phyloP scores from a whole-genome alignment of 306 rosid genomes.

The Cicer judaicum region DNA sequence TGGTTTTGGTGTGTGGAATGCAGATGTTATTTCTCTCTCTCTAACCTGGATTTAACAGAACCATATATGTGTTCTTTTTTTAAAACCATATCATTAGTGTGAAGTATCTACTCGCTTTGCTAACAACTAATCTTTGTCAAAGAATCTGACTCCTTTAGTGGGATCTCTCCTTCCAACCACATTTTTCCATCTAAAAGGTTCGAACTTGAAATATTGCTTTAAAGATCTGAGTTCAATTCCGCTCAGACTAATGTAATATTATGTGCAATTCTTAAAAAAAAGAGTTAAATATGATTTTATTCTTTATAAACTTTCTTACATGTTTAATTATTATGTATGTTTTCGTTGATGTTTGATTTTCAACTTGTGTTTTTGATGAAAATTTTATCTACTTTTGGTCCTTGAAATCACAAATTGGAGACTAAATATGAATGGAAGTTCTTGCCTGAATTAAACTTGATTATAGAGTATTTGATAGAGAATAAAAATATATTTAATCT shows the following conservation, averaged over 20 bases:
- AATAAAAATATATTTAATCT: not conserved
- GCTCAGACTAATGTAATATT: too few relatives aligned
- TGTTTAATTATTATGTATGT: not conserved
- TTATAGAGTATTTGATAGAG: not conserved
- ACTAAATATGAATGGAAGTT: not conserved
- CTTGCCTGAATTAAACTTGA: not conserved
- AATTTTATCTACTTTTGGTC: not conserved
- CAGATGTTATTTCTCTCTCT: slow-evolving; percentile 49
- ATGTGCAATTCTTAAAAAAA: not conserved
- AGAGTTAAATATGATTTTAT: not conserved
- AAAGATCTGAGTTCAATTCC: too few relatives aligned
- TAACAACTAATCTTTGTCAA: too few relatives aligned
- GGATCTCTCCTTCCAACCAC: too few relatives aligned
- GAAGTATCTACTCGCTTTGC: too few relatives aligned
- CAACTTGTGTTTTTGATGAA: slow-evolving; percentile 3
- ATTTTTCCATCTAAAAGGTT: too few relatives aligned
- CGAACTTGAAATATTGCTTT: too few relatives aligned
- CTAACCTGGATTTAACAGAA: slow-evolving; percentile 38
- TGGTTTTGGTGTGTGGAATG: slow-evolving; percentile 93
- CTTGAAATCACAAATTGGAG: not conserved
- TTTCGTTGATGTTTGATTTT: not conserved
- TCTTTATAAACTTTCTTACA: not conserved
- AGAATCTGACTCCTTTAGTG: too few relatives aligned
- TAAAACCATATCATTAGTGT: too few relatives aligned
- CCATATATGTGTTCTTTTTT: not conserved